phyloP scores from a whole-genome alignment of 495 filamentous ascomycete genomes.

The Aspergillus sclerotiicarbonarius region DNA sequence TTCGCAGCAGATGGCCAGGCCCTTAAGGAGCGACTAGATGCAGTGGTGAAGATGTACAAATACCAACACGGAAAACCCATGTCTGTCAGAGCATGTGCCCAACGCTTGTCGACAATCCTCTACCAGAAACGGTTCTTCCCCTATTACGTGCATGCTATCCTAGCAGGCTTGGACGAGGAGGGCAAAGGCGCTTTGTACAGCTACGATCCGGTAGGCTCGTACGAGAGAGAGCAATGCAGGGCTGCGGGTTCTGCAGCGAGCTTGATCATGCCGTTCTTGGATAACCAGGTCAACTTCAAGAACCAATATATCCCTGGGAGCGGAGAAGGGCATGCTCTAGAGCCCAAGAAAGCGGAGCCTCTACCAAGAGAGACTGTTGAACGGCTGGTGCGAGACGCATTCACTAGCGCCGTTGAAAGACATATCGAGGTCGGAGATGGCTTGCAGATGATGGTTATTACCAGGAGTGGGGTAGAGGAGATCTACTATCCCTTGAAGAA shows the following conservation, averaged over 20 bases:
- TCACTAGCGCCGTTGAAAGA: conserved; percentile 94
- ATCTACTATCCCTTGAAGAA: conserved; percentile 80
- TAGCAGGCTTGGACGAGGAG: conserved; percentile 92
- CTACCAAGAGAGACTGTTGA: conserved; percentile 73
- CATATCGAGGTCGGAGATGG: conserved; percentile 98
- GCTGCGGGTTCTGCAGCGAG: conserved; percentile 94
- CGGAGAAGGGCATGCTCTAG: conserved; percentile 76
- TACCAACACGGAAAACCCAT: conserved; percentile 94
- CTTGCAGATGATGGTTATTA: conserved; percentile 92
- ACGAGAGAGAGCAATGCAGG: conserved; percentile 92
- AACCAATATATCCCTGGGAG: conserved; percentile 95
- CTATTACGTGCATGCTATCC: conserved; percentile 91
- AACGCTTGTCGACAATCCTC: conserved; percentile 87
- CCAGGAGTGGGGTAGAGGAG: conserved; percentile 84
- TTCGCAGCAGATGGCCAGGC: conserved; percentile 93
- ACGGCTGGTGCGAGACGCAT: conserved; percentile 90
- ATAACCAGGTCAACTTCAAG: conserved; percentile 99
- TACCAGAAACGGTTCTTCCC: conserved; percentile 98
- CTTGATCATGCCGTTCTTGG: conserved; percentile 97
- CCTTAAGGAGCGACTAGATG: conserved; percentile 83
- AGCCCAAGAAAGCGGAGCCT: conserved; percentile 59
- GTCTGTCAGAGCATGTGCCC: conserved; percentile 88
- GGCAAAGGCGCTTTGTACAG: conserved; percentile 93
- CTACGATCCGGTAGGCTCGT: conserved; percentile 95
- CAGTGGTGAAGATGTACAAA: conserved; percentile 93